Evolutionary conservation across 2,329 filamentous ascomycete genomes (phyloP), one percentile per base, ranked within the genome.

Genomic region (Ophiostoma populinum): DNA sequence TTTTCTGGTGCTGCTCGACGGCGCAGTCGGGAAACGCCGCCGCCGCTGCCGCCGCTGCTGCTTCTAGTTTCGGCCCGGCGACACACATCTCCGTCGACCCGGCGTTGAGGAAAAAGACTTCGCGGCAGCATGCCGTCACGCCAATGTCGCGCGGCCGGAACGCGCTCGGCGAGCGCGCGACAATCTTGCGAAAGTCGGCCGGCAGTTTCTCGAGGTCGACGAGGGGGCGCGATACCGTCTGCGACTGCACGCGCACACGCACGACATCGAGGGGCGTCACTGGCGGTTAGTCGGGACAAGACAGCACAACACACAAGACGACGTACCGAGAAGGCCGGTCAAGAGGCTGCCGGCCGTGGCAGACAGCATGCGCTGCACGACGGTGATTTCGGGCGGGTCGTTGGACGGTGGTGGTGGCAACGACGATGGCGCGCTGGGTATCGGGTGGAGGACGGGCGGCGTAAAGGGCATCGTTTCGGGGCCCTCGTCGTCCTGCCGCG

Each of bases 221-320:
- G 57, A 50, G 22, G 26, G 45, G 47, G 6, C 45, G 45, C 11
- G 45, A 45, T 28, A 55, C 51, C 63, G 62, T 59, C 50, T 95
- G 87, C 2, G 90, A 87, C 56, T 98, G 90, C 36, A 93, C 65
- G 42, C 90, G 83, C 31, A 98, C 83, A 42, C 90, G 82, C 41
- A 98, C 90, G 42, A 98, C 90, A 51, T 98, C 90, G 35, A 98
- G 75, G 31, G 90, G 90, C 5, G 90, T 98, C 21, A 92, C 87
- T 92, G 7, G 38, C 16, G n/a, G 21, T 31, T 6, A 34, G 33
- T 35, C n/a, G 16, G 16, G 6, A 13, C 10, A 28, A 10, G 21
- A 21, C 24, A 31, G 13, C 5, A 26, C 4, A 13, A 10, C 3
- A 9, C 27, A 24, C 7, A 25, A 26, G 11, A 15, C 8, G 8